Percentiles rank a stretch among this genome's conserved stretches.
Evolutionary conservation across 2,329 filamentous ascomycete species (phyloP).

Genomic region (Lanzia echinophila): DNA sequence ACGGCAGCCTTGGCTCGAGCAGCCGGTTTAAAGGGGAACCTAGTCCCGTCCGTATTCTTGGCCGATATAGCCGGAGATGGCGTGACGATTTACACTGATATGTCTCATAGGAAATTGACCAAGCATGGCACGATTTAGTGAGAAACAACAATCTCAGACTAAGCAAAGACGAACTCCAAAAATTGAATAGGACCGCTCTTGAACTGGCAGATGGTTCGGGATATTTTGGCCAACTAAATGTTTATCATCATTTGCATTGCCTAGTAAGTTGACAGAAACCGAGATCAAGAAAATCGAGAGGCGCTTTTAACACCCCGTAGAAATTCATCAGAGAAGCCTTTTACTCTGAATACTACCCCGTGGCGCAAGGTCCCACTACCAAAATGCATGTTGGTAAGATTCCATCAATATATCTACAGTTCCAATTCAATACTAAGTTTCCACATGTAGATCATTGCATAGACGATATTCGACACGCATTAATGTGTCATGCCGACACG

Average conservation of each 20-base stretch:
- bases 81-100: neutral
- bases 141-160: neutral
- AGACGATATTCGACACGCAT: constrained; percentile 1
- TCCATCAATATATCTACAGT: neutral
- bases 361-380: neutral
- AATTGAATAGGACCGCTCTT: neutral
- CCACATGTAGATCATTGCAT: constrained; percentile 1
- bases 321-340: constrained; percentile 5
- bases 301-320: neutral
- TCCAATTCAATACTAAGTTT: neutral
- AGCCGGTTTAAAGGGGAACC: neutral
- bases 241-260: constrained; percentile 7
- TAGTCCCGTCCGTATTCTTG: neutral
- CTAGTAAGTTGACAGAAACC: neutral
- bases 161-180: neutral
- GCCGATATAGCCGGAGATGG: neutral
- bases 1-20: neutral
- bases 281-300: neutral
- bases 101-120: neutral
- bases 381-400: constrained; percentile 5
- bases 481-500: constrained; percentile 6
- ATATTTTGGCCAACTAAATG: neutral
- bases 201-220: neutral
- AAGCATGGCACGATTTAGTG: neutral
- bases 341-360: constrained; percentile 3